A percentile compares a stretch with the other conserved stretches of the same genome.
phyloP scores from a whole-genome alignment of 306 rosid genomes.

The Fagus crenata region DNA sequence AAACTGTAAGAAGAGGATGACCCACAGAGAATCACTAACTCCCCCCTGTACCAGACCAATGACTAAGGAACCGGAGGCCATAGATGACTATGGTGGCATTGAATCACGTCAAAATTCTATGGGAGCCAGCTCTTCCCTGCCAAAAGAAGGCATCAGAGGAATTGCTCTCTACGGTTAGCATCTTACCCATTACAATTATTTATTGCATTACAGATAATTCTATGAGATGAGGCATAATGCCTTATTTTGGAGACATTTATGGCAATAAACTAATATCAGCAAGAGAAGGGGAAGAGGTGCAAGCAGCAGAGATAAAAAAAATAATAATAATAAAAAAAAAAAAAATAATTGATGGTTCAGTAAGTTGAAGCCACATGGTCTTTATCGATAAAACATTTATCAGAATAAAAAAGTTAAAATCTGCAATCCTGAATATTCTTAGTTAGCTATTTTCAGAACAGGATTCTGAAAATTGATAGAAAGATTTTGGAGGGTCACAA shows the following conservation, averaged over 20 bases:
- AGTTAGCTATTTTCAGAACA: too few species aligned
- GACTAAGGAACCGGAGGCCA: constrained; percentile 32
- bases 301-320: neutral
- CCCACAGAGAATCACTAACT: constrained; percentile 23
- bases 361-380: neutral
- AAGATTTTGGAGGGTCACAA: too few species aligned
- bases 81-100: constrained; percentile 18
- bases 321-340: neutral
- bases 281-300: constrained; percentile 6
- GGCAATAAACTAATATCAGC: neutral
- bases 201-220: constrained; percentile 27
- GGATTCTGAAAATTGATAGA: too few species aligned
- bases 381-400: neutral
- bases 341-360: constrained; percentile 1
- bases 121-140: constrained; percentile 44
- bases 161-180: constrained; percentile 31
- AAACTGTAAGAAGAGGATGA: constrained; percentile 8
- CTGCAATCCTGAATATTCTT: too few species aligned
- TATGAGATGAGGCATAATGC: constrained; percentile 1
- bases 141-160: constrained; percentile 43
- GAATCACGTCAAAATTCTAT: constrained; percentile 37
- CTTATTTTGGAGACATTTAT: constrained; percentile 10
- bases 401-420: too few species aligned
- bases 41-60: constrained; percentile 34
- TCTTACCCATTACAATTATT: constrained; percentile 25